These are phyloP conservation scores for Fusarium stilboides DNA, from an alignment of 2,329 filamentous ascomycete genomes.

Conservation along the genomic window DNA sequence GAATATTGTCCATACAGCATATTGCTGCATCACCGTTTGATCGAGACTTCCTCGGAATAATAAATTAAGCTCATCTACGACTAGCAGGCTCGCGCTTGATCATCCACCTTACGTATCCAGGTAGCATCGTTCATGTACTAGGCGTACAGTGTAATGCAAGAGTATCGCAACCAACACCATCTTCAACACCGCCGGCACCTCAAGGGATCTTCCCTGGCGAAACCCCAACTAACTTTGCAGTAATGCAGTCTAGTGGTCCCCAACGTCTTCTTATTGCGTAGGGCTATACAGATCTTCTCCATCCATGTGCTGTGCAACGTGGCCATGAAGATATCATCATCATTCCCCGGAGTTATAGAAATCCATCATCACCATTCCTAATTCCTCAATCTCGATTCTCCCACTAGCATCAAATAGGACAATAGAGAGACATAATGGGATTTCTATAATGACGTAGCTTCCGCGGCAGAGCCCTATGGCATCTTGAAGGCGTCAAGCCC, in stretches of 20 bases:
- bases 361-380: not conserved
- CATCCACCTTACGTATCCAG: not conserved
- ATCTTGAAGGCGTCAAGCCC: slow-evolving; percentile 10
- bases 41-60: not conserved
- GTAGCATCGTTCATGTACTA: not conserved
- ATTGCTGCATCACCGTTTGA: slow-evolving; percentile 11
- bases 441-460: not conserved
- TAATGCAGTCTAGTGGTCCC: not conserved
- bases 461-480: not conserved
- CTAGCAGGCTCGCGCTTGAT: not conserved
- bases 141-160: not conserved
- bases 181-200: not conserved
- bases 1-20: not conserved
- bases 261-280: not conserved
- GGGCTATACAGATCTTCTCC: not conserved
- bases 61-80: not conserved
- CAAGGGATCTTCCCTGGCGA: not conserved
- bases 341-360: not conserved
- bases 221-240: not conserved
- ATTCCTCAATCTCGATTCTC: not conserved
- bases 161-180: not conserved
- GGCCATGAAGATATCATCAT: not conserved
- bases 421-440: no score
- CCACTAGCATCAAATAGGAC: not conserved
- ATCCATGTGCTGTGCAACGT: not conserved